Conservation (phyloP, 306 rosid genomes). For the Cucurbita argyrosperma region DNA sequence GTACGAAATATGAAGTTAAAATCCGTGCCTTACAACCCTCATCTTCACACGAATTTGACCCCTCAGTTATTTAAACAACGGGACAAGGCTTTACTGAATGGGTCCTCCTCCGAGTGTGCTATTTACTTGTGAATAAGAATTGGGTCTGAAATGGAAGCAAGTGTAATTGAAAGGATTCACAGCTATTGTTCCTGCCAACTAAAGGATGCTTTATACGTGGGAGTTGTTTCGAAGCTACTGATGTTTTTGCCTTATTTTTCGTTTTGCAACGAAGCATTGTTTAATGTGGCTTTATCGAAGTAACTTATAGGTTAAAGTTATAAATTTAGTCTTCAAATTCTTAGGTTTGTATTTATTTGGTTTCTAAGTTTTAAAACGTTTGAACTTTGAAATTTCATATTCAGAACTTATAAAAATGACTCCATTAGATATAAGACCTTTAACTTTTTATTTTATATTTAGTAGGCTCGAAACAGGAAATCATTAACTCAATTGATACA, state of each 20-base stretch:
- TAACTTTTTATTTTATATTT: too few species aligned
- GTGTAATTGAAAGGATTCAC: neutral
- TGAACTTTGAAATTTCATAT: too few species aligned
- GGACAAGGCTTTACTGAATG: neutral
- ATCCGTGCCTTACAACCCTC: constrained; percentile 78
- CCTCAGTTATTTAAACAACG: neutral
- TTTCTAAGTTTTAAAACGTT: too few species aligned
- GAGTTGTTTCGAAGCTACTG: neutral
- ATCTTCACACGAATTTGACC: constrained; percentile 31
- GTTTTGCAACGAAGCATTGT: neutral
- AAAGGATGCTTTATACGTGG: neutral
- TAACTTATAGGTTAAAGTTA: neutral
- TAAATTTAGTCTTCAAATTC: too few species aligned
- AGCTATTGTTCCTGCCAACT: neutral
- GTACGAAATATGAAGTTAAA: constrained; percentile 43
- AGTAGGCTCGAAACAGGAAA: too few species aligned
- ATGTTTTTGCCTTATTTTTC: neutral
- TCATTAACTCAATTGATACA: too few species aligned
- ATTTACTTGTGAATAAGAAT: constrained; percentile 2
- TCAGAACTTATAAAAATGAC: too few species aligned
- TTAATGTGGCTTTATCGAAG: neutral
- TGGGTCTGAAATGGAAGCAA: neutral
- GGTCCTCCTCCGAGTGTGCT: too few species aligned
- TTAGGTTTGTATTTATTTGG: too few species aligned
- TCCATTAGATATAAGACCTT: too few species aligned